Evolutionary conservation across 2,329 filamentous ascomycete genomes (phyloP).

Genomic region (Pseudogymnoascus sp.): DNA sequence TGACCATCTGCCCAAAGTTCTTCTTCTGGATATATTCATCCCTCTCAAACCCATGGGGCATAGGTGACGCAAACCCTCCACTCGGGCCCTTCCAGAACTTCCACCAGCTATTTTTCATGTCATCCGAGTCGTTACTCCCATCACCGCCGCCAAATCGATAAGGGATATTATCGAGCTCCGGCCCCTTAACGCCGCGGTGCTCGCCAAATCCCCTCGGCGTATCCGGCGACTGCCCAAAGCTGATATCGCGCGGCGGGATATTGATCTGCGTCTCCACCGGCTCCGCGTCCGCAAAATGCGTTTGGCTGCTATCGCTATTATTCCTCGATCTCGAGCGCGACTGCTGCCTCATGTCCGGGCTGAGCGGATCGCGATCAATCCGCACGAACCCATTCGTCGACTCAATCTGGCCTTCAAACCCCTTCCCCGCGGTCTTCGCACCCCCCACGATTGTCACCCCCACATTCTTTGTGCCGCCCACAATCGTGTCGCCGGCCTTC

Average conservation of each 20-base stretch:
- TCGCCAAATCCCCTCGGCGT: not conserved
- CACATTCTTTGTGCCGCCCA: constrained; percentile 25
- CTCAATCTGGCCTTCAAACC: constrained; percentile 43
- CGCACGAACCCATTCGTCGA: constrained; percentile 37
- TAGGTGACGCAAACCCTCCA: constrained; percentile 51
- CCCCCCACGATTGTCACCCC: constrained; percentile 38
- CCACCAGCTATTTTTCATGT: constrained; percentile 38
- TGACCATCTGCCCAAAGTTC: constrained; percentile 5
- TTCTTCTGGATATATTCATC: constrained; percentile 11
- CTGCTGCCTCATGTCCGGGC: not conserved
- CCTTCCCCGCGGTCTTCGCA: constrained; percentile 39
- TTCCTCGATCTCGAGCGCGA: constrained; percentile 1
- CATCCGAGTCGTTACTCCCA: not conserved
- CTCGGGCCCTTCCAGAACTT: constrained; percentile 57
- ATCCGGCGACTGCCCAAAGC: not conserved
- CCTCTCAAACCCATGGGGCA: constrained; percentile 47
- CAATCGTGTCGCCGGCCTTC: constrained; percentile 18
- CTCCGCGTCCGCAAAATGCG: constrained; percentile 13
- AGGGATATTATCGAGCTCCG: constrained; percentile 1
- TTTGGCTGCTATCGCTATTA: not conserved
- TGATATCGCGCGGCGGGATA: not conserved
- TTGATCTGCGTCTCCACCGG: constrained; percentile 26
- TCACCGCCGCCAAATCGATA: not conserved
- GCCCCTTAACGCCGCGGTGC: not conserved
- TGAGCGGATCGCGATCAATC: constrained; percentile 15